These are phyloP conservation scores for Hirsutella thompsonii DNA, from an alignment of 2,329 filamentous ascomycete genomes.

Conservation along the genomic window DNA sequence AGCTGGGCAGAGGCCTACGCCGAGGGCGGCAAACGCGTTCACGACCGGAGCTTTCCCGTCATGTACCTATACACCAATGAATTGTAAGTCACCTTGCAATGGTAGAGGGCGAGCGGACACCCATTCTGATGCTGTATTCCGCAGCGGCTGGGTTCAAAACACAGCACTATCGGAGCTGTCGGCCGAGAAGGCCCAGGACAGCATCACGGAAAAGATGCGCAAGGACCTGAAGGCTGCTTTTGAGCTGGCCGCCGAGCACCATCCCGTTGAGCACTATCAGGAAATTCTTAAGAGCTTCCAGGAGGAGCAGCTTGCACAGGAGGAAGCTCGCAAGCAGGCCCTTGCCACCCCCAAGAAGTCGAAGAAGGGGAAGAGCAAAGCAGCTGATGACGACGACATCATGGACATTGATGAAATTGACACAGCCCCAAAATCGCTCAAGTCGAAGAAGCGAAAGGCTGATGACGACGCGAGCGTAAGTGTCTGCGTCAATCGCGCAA, in stretches of 20 bases:
- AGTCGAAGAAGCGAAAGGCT: conserved; percentile 69
- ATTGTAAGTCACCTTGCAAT: conserved; percentile 56
- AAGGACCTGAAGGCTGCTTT: conserved; percentile 73
- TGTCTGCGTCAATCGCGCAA: background rate
- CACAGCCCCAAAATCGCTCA: conserved; percentile 49
- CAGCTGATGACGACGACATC: conserved; percentile 43
- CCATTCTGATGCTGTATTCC: conserved; percentile 4
- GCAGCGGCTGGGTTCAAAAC: conserved; percentile 84
- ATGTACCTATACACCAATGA: conserved; percentile 95
- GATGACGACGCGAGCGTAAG: conserved; percentile 53
- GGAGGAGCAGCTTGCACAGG: conserved; percentile 49
- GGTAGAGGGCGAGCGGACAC: background rate
- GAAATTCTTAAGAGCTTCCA: conserved; percentile 57
- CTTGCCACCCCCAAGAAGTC: conserved; percentile 25
- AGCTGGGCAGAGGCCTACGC: conserved; percentile 78
- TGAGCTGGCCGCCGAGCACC: conserved; percentile 62
- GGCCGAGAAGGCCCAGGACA: conserved; percentile 54
- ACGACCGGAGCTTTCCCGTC: conserved; percentile 79
- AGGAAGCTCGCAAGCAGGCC: conserved; percentile 30
- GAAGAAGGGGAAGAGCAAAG: conserved; percentile 36
- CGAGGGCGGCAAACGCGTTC: conserved; percentile 74
- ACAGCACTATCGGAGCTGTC: conserved; percentile 69
- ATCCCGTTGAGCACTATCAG: conserved; percentile 76
- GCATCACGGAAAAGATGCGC: conserved; percentile 63
- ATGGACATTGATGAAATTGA: conserved; percentile 50